These are phyloP conservation scores for Brasilioporus rufonigricans DNA, from an alignment of 768 basidiomycete species.

Conservation along the genomic window DNA sequence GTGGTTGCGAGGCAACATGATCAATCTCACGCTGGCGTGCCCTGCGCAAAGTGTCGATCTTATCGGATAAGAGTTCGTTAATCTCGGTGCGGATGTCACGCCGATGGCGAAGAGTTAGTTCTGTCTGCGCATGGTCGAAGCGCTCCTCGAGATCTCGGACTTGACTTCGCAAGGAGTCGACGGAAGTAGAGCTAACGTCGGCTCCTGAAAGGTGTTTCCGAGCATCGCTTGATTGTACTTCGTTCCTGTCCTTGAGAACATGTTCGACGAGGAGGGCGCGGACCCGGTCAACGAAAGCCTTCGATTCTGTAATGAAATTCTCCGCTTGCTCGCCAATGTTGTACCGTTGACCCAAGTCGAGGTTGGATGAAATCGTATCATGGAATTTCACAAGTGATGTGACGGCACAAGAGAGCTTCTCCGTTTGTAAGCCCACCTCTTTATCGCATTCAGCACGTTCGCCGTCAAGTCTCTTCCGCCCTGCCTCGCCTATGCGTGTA, in stretches of 20 bases:
- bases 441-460: slow-evolving; percentile 29
- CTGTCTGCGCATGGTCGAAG: slow-evolving; percentile 31
- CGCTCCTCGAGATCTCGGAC: slow-evolving; percentile 26
- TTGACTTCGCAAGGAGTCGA: slow-evolving; percentile 15
- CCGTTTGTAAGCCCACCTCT: slow-evolving; percentile 19
- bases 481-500: slow-evolving; percentile 30
- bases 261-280: slow-evolving; percentile 24
- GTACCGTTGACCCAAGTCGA: slow-evolving; percentile 30
- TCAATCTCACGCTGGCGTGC: slow-evolving; percentile 24
- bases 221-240: background rate
- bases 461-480: slow-evolving; percentile 28
- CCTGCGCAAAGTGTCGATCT: slow-evolving; percentile 18
- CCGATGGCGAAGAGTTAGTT: slow-evolving; percentile 27
- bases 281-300: slow-evolving; percentile 22
- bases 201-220: background rate
- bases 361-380: slow-evolving; percentile 18
- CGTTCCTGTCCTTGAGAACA: slow-evolving; percentile 15
- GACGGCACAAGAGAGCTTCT: slow-evolving; percentile 27
- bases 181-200: background rate
- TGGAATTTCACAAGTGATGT: slow-evolving; percentile 23
- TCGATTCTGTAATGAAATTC: slow-evolving; percentile 26
- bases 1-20: slow-evolving; percentile 11
- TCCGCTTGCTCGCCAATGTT: slow-evolving; percentile 19
- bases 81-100: slow-evolving; percentile 19
- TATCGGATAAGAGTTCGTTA: slow-evolving; percentile 16